A percentile compares a stretch with the other conserved stretches of the same genome.
These are phyloP conservation scores for Aureobasidium sp. DNA, from an alignment of 2,329 filamentous ascomycete species.

Conservation along the genomic window DNA sequence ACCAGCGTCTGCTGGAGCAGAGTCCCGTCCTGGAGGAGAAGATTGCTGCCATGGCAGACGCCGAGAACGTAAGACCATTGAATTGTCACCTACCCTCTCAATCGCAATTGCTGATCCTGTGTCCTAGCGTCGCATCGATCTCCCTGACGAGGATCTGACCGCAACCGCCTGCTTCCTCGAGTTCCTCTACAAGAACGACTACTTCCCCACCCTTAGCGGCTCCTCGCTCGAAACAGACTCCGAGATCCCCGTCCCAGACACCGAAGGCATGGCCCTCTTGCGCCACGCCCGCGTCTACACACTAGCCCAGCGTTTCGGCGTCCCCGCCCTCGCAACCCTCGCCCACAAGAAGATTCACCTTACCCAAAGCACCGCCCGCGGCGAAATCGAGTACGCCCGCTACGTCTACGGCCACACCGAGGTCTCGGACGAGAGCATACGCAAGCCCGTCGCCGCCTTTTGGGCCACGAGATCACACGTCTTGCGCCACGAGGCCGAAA, in stretches of 20 bases:
- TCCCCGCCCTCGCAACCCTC: slow-evolving; percentile 59
- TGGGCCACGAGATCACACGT: slow-evolving; percentile 78
- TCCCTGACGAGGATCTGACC: slow-evolving; percentile 60
- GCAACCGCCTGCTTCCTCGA: slow-evolving; percentile 73
- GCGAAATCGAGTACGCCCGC: slow-evolving; percentile 84
- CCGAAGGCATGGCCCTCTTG: slow-evolving; percentile 73
- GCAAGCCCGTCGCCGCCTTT: slow-evolving; percentile 79
- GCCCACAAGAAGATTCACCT: slow-evolving; percentile 87
- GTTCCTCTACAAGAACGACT: slow-evolving; percentile 77
- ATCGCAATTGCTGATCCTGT: not conserved
- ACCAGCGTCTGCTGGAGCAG: slow-evolving; percentile 65
- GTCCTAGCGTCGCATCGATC: slow-evolving; percentile 52
- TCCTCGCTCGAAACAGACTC: slow-evolving; percentile 61
- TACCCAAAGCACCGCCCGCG: slow-evolving; percentile 76
- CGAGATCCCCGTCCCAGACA: slow-evolving; percentile 57
- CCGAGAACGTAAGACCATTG: slow-evolving; percentile 47
- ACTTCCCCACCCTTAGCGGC: slow-evolving; percentile 63
- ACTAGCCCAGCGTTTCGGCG: slow-evolving; percentile 68
- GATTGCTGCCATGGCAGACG: slow-evolving; percentile 20
- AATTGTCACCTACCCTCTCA: not conserved
- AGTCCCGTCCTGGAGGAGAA: slow-evolving; percentile 64
- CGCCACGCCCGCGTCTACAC: slow-evolving; percentile 88
- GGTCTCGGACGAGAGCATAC: slow-evolving; percentile 61
- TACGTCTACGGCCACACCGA: slow-evolving; percentile 77
- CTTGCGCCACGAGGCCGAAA: slow-evolving; percentile 75